phyloP scores from a whole-genome alignment of 495 filamentous ascomycete species.

The Sabuloglossum arenarium region DNA sequence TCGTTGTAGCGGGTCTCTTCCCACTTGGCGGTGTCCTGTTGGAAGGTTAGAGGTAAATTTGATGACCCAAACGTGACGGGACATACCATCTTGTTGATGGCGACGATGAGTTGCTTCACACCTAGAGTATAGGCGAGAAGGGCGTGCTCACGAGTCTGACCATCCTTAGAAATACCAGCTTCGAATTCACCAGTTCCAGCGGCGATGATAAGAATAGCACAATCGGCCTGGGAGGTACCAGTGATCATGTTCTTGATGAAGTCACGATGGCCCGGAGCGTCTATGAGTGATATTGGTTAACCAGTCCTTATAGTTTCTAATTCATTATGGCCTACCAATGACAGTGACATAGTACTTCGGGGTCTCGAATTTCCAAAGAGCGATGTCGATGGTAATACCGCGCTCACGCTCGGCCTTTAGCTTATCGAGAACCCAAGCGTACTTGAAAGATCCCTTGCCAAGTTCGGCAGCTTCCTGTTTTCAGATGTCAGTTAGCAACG shows the following conservation, averaged over 20 bases:
- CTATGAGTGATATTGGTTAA: slow-evolving; percentile 23
- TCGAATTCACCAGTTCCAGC: slow-evolving; percentile 99
- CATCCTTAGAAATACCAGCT: slow-evolving; percentile 99
- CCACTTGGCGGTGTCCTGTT: slow-evolving; percentile 83
- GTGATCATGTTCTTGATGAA: slow-evolving; percentile 99
- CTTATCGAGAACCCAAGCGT: slow-evolving; percentile 99
- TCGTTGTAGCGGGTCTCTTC: slow-evolving; percentile 88
- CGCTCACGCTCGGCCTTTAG: slow-evolving; percentile 99
- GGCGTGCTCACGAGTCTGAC: slow-evolving; percentile 99
- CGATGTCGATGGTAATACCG: slow-evolving; percentile 99
- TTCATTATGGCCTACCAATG: slow-evolving; percentile 45
- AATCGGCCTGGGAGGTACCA: slow-evolving; percentile 99
- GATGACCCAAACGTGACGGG: neutral
- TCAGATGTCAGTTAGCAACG: neutral
- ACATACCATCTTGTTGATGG: slow-evolving; percentile 91
- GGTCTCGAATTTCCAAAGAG: slow-evolving; percentile 99
- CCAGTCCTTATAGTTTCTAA: neutral
- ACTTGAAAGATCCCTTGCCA: slow-evolving; percentile 99
- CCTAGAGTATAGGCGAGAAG: slow-evolving; percentile 99
- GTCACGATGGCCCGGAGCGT: slow-evolving; percentile 98
- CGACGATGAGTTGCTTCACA: slow-evolving; percentile 99
- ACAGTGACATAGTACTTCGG: slow-evolving; percentile 97
- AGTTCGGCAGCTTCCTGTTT: slow-evolving; percentile 90
- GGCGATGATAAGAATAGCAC: slow-evolving; percentile 99
- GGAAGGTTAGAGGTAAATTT: neutral